A percentile compares a stretch with the other conserved stretches of the same genome.
These are phyloP conservation scores for Carex scoparia DNA, from an alignment of 176 grass and related monocot genomes.

Conservation along the genomic window DNA sequence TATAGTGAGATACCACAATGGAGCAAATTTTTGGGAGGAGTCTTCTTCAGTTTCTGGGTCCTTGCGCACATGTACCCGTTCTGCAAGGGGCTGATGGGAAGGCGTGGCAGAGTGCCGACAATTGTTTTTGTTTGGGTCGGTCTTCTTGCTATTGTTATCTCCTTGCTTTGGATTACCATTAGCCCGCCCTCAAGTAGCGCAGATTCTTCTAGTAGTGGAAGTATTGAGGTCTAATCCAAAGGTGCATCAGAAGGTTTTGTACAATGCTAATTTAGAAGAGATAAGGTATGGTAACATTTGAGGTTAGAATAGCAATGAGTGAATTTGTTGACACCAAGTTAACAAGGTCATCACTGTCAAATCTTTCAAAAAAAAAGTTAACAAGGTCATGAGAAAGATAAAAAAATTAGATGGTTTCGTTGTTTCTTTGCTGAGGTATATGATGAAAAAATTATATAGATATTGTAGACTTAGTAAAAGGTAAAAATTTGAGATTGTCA, in stretches of 20 bases:
- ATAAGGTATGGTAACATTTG: background rate
- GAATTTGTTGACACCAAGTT: background rate
- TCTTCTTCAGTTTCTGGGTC: constrained; percentile 93
- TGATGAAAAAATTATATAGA: background rate
- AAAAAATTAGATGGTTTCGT: background rate
- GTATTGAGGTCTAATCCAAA: constrained; percentile 5
- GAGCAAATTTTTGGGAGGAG: constrained; percentile 65
- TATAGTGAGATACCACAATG: constrained; percentile 88
- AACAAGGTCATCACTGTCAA: no score
- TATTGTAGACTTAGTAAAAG: background rate
- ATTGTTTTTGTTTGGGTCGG: constrained; percentile 75
- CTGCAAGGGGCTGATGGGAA: constrained; percentile 78
- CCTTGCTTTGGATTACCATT: constrained; percentile 67
- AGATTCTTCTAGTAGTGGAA: background rate
- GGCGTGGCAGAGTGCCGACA: constrained; percentile 49
- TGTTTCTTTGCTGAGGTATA: background rate
- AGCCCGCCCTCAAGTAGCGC: constrained; percentile 33
- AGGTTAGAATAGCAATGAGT: background rate
- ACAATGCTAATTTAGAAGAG: constrained; percentile 5
- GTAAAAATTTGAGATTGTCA: background rate
- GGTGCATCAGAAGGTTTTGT: background rate
- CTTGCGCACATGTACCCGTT: constrained; percentile 82
- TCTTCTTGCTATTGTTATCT: constrained; percentile 71
- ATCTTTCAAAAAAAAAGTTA: background rate
- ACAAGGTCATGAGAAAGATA: no score